These are phyloP conservation scores for Geranomyces michiganensis DNA, from an alignment of 192 early-diverging fungal genomes.

Conservation along the genomic window DNA sequence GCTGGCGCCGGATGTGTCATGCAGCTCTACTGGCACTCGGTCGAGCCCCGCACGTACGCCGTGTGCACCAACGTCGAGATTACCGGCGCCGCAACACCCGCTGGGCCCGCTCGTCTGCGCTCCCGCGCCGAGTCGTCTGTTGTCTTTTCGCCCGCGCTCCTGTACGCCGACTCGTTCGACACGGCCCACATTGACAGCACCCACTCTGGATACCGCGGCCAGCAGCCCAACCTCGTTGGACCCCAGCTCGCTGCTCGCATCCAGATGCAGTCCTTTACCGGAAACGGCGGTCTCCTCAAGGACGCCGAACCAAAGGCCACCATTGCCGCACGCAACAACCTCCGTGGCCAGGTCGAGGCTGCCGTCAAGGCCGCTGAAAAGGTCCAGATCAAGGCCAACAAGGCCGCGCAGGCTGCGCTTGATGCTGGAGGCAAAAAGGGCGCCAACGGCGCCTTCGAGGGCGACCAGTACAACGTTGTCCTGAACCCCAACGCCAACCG, in stretches of 20 bases:
- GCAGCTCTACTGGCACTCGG: conserved; percentile 40
- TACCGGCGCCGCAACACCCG: conserved; percentile 9
- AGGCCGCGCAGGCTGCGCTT: conserved; percentile 32
- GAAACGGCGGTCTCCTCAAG: conserved; percentile 38
- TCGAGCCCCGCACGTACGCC: conserved; percentile 38
- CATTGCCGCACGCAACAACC: conserved; percentile 28
- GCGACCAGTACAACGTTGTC: conserved; percentile 33
- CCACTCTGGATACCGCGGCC: conserved; percentile 40
- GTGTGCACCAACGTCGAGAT: conserved; percentile 31
- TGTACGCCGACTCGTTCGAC: conserved; percentile 39
- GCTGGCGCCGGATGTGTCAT: conserved; percentile 28
- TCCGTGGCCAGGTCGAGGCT: conserved; percentile 31
- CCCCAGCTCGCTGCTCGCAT: conserved; percentile 23
- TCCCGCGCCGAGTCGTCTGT: conserved; percentile 14
- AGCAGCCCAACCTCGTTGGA: conserved; percentile 30
- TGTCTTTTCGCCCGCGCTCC: conserved; percentile 24
- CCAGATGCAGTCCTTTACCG: conserved; percentile 30
- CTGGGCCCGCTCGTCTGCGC: conserved; percentile 15
- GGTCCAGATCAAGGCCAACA: conserved; percentile 29
- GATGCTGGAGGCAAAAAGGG: conserved; percentile 14
- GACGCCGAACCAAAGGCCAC: conserved; percentile 18
- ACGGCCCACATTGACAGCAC: conserved; percentile 37
- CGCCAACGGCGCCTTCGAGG: conserved; percentile 25
- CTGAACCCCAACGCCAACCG: conserved; percentile 38
- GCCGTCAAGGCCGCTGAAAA: conserved; percentile 37